A percentile compares a stretch with the other conserved stretches of the same genome.
Conservation (phyloP, 2,329 filamentous ascomycete genomes). For the Hymenoscyphus infarciens region DNA sequence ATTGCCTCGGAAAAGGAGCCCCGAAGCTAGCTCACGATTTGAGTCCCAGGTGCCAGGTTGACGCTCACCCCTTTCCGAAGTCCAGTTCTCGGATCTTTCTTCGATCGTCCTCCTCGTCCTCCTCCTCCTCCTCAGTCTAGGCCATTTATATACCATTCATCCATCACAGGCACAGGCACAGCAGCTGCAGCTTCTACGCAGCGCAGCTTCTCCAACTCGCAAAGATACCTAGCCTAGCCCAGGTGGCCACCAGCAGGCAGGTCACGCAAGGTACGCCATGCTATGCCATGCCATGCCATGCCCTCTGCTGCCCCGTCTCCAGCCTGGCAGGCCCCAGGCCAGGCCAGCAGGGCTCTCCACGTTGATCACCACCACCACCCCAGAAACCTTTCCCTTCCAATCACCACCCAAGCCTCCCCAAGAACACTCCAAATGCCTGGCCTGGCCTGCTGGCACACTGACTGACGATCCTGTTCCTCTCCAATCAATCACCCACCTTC, state of each 20-base stretch:
- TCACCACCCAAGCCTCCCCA: neutral
- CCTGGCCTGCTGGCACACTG: neutral
- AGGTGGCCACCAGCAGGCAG: neutral
- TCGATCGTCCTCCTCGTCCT: neutral
- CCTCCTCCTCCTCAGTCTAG: no score
- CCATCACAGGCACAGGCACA: neutral
- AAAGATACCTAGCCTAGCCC: neutral
- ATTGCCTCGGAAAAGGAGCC: no score
- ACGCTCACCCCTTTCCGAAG: no score
- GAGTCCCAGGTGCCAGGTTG: no score
- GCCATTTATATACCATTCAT: neutral
- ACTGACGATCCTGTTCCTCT: neutral
- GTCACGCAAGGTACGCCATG: constrained; percentile 8
- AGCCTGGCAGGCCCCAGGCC: neutral
- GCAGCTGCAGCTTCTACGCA: neutral
- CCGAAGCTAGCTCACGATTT: no score
- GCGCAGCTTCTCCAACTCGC: neutral
- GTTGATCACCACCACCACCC: neutral
- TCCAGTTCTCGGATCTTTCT: neutral
- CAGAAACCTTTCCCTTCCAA: neutral
- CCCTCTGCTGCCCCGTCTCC: neutral
- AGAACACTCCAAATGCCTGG: neutral
- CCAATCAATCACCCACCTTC: neutral
- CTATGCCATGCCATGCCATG: no score
- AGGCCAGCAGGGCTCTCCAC: no score